Conservation (phyloP, 352 stramenopile species). For the Discostella stelligera region DNA sequence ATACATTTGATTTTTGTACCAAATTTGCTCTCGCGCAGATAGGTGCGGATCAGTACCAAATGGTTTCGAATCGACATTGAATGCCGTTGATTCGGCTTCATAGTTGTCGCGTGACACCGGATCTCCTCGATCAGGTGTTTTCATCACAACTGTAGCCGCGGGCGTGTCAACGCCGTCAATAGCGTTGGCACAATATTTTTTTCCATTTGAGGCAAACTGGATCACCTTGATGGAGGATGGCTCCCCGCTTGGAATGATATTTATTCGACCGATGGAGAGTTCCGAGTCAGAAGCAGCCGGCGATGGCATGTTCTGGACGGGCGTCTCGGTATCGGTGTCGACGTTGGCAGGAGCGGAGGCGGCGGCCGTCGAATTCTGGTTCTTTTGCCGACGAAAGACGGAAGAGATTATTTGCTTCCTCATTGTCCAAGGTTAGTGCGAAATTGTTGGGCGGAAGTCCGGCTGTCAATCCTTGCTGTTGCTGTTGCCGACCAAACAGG, state of each 20-base stretch:
- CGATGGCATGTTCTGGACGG: neutral
- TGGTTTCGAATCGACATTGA: neutral
- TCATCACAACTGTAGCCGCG: neutral
- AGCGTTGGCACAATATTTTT: neutral
- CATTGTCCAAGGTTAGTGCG: neutral
- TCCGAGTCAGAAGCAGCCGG: neutral
- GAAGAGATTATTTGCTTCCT: slow-evolving; percentile 4
- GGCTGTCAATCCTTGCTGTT: too few species aligned
- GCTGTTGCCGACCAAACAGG: neutral
- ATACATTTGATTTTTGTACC: slow-evolving; percentile 37
- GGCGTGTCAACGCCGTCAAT: neutral
- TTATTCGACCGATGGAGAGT: neutral
- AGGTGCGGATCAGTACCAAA: neutral
- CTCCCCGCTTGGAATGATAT: neutral
- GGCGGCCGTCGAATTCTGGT: neutral
- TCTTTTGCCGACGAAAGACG: neutral
- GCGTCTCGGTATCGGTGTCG: neutral
- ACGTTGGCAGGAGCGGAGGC: too few species aligned
- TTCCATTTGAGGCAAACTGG: neutral
- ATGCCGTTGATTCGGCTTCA: neutral
- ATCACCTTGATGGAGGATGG: neutral
- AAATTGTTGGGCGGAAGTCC: neutral
- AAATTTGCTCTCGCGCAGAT: slow-evolving; percentile 26
- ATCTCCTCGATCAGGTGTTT: neutral
- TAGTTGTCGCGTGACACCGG: neutral